Base-by-base conservation (phyloP, 129 eudicot species). In the Oenanthe sinensis region DNA sequence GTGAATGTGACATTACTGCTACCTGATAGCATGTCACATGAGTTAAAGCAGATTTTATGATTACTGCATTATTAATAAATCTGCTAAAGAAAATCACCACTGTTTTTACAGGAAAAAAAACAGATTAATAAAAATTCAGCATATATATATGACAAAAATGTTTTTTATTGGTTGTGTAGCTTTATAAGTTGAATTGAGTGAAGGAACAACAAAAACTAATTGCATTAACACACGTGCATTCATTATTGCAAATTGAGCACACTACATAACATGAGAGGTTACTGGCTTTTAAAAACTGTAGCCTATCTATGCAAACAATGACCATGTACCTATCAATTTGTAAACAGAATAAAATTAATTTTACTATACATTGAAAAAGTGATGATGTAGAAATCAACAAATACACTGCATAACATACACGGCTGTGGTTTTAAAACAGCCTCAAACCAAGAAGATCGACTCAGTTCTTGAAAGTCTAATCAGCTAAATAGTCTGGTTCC, bases 11-110 rank as follows among this genome's bases (percentile, higher is more conserved):
- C 80, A 77, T 77, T 78, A 67, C 68, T 75, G 78, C 82, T 81
- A 84, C 92, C 98, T 94, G 85, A 79, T 55, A 46, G 81, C 77
- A 81, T 82, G 82, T 22, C 55, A 70, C 52, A 75, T 24, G 76
- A 67, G 67, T 76, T 68, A 86, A 39, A 45, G 36, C 77, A 36
- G 81, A 43, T 69, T 46, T 24, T 47, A 20, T 8, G 37, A 77
- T 14, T 22, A 40, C 67, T 54, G 67, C 58, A 71, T 52, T 14
- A 78, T 24, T 37, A 75, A 69, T 16, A 71, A n/a, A 71, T 45
- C 46, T 11, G 28, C 39, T 39, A 80, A 19, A 28, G 11, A n/a
- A 60, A n/a, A 24, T 7, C 68, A n/a, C 68, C 33, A 60, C 33
- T 60, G 33, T 4, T 60, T 60, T 8, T 60, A n/a, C 36, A 60